A percentile compares a stretch with the other conserved stretches of the same genome.
These are phyloP conservation scores for Tetrapisispora nanseiensis DNA, from an alignment of 805 yeast species.

Conservation along the genomic window DNA sequence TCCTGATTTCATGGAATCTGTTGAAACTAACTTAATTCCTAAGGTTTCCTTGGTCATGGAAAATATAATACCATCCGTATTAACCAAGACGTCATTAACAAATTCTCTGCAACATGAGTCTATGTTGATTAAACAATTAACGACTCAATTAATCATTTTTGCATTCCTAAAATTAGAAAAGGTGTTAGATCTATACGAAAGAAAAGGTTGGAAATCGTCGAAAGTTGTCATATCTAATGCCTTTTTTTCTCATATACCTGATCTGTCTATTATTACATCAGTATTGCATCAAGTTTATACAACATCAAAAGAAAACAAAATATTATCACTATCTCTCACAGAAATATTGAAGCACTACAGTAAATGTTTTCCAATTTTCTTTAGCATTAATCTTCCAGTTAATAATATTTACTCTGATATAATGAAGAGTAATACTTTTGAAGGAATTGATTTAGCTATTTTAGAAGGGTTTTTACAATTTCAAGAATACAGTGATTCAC, in stretches of 20 bases:
- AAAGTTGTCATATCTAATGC: constrained; percentile 29
- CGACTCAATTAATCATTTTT: constrained; percentile 48
- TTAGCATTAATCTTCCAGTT: constrained; percentile 24
- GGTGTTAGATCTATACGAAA: constrained; percentile 31
- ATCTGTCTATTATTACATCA: constrained; percentile 30
- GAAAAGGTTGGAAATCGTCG: constrained; percentile 34
- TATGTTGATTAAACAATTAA: constrained; percentile 49
- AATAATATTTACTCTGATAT: constrained; percentile 31
- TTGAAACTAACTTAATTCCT: constrained; percentile 29
- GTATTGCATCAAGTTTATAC: constrained; percentile 35
- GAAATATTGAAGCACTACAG: constrained; percentile 36
- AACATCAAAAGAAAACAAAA: constrained; percentile 31
- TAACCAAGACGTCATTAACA: constrained; percentile 47
- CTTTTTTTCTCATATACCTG: constrained; percentile 38
- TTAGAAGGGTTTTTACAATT: constrained; percentile 53
- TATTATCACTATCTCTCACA: constrained; percentile 41
- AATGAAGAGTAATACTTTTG: constrained; percentile 27
- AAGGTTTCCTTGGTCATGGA: constrained; percentile 37
- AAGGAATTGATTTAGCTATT: constrained; percentile 47
- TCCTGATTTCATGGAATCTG: constrained; percentile 33
- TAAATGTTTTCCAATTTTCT: constrained; percentile 30
- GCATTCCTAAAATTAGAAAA: constrained; percentile 44
- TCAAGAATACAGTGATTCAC: constrained; percentile 43
- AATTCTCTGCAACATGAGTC: constrained; percentile 47
- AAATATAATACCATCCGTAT: constrained; percentile 51